A percentile compares a stretch with the other conserved stretches of the same genome.
These are phyloP conservation scores for Pleurotus cornucopiae DNA, from an alignment of 768 basidiomycete genomes.

Conservation along the genomic window DNA sequence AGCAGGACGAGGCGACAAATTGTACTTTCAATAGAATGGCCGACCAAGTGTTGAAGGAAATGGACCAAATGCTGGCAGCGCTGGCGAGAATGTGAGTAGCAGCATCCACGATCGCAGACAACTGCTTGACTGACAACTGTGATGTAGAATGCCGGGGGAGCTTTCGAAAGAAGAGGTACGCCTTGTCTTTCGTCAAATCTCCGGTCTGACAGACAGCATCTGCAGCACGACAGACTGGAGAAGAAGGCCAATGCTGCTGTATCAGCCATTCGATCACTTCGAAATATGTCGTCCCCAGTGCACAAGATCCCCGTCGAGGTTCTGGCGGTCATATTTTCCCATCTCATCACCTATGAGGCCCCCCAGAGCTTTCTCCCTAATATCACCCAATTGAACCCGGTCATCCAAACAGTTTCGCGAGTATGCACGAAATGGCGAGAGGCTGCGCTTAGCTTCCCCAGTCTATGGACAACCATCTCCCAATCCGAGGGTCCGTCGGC, in stretches of 20 bases:
- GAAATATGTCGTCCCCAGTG: slow-evolving; percentile 5
- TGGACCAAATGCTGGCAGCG: neutral
- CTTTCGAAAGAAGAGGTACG: neutral
- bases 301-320: slow-evolving; percentile 5
- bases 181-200: neutral
- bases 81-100: neutral
- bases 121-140: neutral
- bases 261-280: slow-evolving; percentile 2
- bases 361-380: neutral
- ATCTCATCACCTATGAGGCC: neutral
- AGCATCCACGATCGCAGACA: neutral
- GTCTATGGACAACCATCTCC: neutral
- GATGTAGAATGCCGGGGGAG: neutral
- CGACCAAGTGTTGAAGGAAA: neutral
- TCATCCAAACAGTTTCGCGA: neutral
- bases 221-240: slow-evolving; percentile 1
- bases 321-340: neutral
- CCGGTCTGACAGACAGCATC: too few relatives aligned
- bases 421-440: slow-evolving; percentile 6
- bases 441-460: neutral
- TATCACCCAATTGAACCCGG: neutral
- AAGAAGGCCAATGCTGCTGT: slow-evolving; percentile 3
- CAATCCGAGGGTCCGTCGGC: neutral
- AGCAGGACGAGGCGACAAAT: too few relatives aligned
- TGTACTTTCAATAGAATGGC: neutral